Percentiles rank a stretch among this genome's conserved stretches.
These are phyloP conservation scores for Gonapodya prolifera DNA, from an alignment of 192 early-diverging fungal species.

Conservation along the genomic window DNA sequence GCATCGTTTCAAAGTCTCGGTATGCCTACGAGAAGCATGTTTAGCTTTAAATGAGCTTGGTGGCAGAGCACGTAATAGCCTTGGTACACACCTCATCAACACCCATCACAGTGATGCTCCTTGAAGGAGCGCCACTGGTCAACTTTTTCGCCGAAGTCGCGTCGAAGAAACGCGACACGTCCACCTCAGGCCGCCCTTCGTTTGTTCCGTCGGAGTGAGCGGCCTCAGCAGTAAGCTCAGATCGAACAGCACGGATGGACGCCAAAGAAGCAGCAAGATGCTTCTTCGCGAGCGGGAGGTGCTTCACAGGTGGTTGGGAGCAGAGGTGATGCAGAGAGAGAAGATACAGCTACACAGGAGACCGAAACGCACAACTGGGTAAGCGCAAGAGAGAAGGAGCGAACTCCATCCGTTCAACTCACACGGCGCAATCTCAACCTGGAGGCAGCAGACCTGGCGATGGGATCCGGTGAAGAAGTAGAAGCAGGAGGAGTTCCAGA, in stretches of 20 bases:
- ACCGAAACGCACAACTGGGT: no score
- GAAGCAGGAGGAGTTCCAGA: no score
- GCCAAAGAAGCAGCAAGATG: background rate
- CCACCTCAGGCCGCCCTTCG: no score
- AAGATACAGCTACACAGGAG: background rate
- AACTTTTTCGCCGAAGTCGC: background rate
- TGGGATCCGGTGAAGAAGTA: no score
- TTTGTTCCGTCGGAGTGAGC: background rate
- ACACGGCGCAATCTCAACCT: no score
- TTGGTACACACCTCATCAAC: background rate
- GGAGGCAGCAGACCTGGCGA: no score
- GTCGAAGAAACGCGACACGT: background rate
- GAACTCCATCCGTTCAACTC: no score
- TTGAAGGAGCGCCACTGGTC: background rate
- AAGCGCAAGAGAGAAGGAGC: no score
- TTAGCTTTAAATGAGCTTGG: no score
- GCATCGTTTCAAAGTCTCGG: background rate
- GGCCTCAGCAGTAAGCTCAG: background rate
- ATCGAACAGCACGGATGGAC: background rate
- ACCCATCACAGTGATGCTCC: background rate
- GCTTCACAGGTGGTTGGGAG: background rate
- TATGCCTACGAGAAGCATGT: background rate
- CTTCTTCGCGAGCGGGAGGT: background rate
- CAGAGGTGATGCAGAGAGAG: background rate
- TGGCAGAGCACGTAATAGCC: no score